These are phyloP conservation scores for Macadamia integrifolia DNA, from an alignment of 164 flowering plant species.

Conservation along the genomic window DNA sequence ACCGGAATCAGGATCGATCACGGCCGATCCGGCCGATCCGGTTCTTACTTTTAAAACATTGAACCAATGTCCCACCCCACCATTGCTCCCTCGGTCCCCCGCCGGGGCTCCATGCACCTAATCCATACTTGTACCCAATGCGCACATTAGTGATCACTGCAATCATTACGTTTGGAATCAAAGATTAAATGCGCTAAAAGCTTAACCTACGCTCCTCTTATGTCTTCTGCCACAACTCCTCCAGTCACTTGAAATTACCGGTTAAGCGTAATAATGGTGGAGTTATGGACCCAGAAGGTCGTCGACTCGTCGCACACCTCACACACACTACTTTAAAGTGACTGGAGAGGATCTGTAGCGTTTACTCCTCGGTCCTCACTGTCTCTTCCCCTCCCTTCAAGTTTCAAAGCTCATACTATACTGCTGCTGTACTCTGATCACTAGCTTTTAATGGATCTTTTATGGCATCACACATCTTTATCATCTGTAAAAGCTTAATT, in stretches of 20 bases:
- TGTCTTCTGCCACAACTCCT: too few species aligned
- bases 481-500: conserved; percentile 13
- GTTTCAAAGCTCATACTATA: neutral
- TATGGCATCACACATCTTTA: conserved; percentile 9
- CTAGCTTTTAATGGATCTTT: conserved; percentile 39
- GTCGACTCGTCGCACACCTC: neutral
- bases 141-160: conserved; percentile 15
- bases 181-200: neutral
- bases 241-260: too few species aligned
- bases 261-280: too few species aligned
- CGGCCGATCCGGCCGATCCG: too few species aligned
- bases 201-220: conserved; percentile 10
- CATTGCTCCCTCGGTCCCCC: too few species aligned
- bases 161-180: conserved; percentile 9
- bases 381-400: neutral
- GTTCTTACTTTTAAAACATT: too few species aligned
- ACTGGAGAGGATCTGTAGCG: too few species aligned
- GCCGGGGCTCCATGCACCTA: neutral
- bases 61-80: too few species aligned
- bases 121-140: conserved; percentile 2
- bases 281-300: too few species aligned
- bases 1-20: too few species aligned
- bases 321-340: too few species aligned
- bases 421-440: conserved; percentile 3
- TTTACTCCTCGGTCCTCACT: neutral